Percentiles rank a stretch among this genome's conserved stretches.
phyloP scores from a whole-genome alignment of 2,329 filamentous ascomycete genomes.

The Blumeria graminis region DNA sequence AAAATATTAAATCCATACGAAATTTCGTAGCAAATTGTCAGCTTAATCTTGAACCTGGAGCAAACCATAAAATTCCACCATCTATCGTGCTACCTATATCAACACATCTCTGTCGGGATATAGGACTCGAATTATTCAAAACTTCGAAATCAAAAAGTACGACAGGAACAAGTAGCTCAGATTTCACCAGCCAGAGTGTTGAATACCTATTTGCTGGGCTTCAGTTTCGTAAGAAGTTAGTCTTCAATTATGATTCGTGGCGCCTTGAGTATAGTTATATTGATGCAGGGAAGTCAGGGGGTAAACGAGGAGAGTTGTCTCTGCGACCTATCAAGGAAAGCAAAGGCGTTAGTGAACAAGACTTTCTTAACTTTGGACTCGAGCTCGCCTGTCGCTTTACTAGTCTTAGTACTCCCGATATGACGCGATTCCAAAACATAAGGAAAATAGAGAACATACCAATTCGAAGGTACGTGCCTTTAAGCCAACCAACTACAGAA shows the following conservation, averaged over 20 bases:
- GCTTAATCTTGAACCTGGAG: slow-evolving; percentile 3
- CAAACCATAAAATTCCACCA: slow-evolving; percentile 9
- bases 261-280: slow-evolving; percentile 10
- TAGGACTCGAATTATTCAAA: slow-evolving; percentile 4
- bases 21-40: slow-evolving; percentile 9
- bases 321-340: slow-evolving; percentile 6
- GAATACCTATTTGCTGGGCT: slow-evolving; percentile 15
- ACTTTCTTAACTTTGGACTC: slow-evolving; percentile 5
- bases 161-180: neutral
- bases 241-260: slow-evolving; percentile 9
- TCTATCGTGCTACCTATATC: slow-evolving; percentile 11
- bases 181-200: slow-evolving; percentile 5
- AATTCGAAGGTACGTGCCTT: neutral
- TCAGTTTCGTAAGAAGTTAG: slow-evolving; percentile 9
- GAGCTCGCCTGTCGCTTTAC: neutral
- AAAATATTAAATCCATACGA: slow-evolving; percentile 2
- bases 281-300: slow-evolving; percentile 14
- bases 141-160: neutral
- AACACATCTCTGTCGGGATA: slow-evolving; percentile 6
- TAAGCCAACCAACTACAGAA: neutral
- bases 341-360: slow-evolving; percentile 2
- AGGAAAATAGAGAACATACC: neutral
- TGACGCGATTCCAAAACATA: neutral
- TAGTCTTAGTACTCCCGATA: neutral
- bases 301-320: slow-evolving; percentile 10